These are phyloP conservation scores for Bipolaris oryzae DNA, from an alignment of 2,329 filamentous ascomycete species.

Conservation along the genomic window DNA sequence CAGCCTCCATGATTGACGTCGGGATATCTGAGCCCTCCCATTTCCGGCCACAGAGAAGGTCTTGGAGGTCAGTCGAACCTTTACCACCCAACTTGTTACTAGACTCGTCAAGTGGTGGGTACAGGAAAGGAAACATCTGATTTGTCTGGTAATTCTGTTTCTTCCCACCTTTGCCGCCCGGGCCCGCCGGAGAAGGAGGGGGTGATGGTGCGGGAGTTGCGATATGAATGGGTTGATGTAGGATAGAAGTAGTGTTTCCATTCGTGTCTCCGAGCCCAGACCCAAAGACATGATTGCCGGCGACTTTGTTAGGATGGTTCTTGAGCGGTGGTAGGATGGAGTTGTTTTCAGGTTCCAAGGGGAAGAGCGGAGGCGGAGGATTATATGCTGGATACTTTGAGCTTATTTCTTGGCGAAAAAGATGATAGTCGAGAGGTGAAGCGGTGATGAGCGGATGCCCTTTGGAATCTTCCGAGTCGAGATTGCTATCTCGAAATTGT, in stretches of 20 bases:
- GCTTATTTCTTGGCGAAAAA: constrained; percentile 94
- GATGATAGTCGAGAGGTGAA: constrained; percentile 92
- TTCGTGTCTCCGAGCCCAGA: constrained; percentile 57
- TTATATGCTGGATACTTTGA: constrained; percentile 98
- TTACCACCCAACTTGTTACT: constrained; percentile 93
- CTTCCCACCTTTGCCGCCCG: constrained; percentile 88
- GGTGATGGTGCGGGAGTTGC: constrained; percentile 97
- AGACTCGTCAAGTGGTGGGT: constrained; percentile 85
- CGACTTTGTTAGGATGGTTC: constrained; percentile 67
- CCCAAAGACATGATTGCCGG: constrained; percentile 58
- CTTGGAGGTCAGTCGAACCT: constrained; percentile 79
- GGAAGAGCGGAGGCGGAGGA: constrained; percentile 80
- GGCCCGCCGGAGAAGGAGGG: constrained; percentile 84
- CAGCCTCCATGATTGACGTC: constrained; percentile 91
- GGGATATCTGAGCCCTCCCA: constrained; percentile 97
- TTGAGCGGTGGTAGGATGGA: constrained; percentile 86
- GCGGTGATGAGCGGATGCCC: constrained; percentile 84
- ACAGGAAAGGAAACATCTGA: constrained; percentile 97
- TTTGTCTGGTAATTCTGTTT: constrained; percentile 99
- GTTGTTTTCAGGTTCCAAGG: constrained; percentile 87
- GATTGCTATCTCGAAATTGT: constrained; percentile 65
- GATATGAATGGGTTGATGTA: constrained; percentile 96
- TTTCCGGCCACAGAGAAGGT: constrained; percentile 76
- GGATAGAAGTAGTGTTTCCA: constrained; percentile 69
- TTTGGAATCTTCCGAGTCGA: constrained; percentile 62